These are phyloP conservation scores for Dipodascopsis uninucleata DNA, from an alignment of 805 yeast genomes.

Conservation along the genomic window DNA sequence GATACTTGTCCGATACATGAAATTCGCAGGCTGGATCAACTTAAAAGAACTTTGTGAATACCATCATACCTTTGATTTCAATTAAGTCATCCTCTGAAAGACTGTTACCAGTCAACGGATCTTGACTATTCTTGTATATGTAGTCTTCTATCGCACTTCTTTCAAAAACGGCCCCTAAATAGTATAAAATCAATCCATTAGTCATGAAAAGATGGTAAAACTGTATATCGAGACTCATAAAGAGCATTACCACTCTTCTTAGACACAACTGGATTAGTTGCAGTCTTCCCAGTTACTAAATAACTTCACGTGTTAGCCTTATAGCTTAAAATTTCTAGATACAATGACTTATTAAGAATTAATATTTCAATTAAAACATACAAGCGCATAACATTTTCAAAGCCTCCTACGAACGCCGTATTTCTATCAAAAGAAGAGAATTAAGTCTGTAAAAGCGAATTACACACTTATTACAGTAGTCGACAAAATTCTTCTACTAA, in stretches of 20 bases:
- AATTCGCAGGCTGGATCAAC: neutral
- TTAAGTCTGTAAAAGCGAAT: too few species aligned
- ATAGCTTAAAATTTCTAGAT: too few species aligned
- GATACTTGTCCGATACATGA: neutral
- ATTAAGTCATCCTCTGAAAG: conserved; percentile 58
- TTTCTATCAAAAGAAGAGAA: too few species aligned
- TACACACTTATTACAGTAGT: too few species aligned
- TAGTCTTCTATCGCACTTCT: conserved; percentile 56
- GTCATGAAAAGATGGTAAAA: neutral
- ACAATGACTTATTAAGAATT: too few species aligned
- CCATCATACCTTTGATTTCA: conserved; percentile 34
- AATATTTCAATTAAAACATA: too few species aligned
- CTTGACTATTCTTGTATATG: conserved; percentile 59
- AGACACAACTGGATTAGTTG: conserved; percentile 72
- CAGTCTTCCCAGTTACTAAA: conserved; percentile 68
- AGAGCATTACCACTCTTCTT: conserved; percentile 30
- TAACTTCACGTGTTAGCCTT: too few species aligned
- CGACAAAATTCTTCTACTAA: too few species aligned
- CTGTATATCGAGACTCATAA: neutral
- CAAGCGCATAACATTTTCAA: too few species aligned
- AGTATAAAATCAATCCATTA: conserved; percentile 33
- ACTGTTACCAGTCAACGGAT: conserved; percentile 70
- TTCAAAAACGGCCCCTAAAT: conserved; percentile 72
- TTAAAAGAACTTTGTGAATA: neutral
- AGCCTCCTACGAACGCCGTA: too few species aligned